These are phyloP conservation scores for Lavandula angustifolia DNA, from an alignment of 257 asterid species.

Conservation along the genomic window DNA sequence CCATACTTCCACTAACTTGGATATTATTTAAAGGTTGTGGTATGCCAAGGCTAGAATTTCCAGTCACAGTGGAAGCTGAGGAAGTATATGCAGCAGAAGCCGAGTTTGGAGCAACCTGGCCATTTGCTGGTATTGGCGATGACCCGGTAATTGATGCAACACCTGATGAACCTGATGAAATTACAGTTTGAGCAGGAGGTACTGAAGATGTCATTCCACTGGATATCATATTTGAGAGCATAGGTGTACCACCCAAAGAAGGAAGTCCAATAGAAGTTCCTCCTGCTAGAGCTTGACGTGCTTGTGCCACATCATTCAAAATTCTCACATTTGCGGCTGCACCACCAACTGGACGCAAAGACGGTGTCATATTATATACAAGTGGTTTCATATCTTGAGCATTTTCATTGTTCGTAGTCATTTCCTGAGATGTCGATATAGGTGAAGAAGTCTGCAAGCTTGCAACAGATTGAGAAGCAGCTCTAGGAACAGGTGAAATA, in stretches of 20 bases:
- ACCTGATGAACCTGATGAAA: slow-evolving; percentile 67
- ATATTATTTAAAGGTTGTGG: slow-evolving; percentile 64
- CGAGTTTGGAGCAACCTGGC: slow-evolving; percentile 54
- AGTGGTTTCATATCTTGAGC: slow-evolving; percentile 75
- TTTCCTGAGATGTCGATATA: slow-evolving; percentile 72
- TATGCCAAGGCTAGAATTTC: slow-evolving; percentile 54
- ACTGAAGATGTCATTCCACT: slow-evolving; percentile 78
- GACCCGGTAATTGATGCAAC: slow-evolving; percentile 60
- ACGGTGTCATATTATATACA: slow-evolving; percentile 50
- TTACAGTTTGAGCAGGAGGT: slow-evolving; percentile 68
- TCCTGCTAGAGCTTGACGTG: slow-evolving; percentile 76
- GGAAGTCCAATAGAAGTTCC: slow-evolving; percentile 73
- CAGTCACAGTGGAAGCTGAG: slow-evolving; percentile 50
- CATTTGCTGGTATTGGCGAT: slow-evolving; percentile 55
- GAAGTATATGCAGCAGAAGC: slow-evolving; percentile 65
- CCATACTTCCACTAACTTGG: slow-evolving; percentile 64
- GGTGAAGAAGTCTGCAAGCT: slow-evolving; percentile 86
- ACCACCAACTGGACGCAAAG: slow-evolving; percentile 65
- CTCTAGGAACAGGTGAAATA: slow-evolving; percentile 68
- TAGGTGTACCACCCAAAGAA: slow-evolving; percentile 77
- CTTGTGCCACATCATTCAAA: slow-evolving; percentile 84
- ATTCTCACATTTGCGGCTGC: slow-evolving; percentile 89
- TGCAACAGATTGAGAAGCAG: slow-evolving; percentile 66
- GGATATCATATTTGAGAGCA: slow-evolving; percentile 85
- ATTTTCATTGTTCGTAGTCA: slow-evolving; percentile 46